A percentile compares a stretch with the other conserved stretches of the same genome.
These are phyloP conservation scores for Candida glucosophila DNA, from an alignment of 1,139 yeast species.

Conservation along the genomic window DNA sequence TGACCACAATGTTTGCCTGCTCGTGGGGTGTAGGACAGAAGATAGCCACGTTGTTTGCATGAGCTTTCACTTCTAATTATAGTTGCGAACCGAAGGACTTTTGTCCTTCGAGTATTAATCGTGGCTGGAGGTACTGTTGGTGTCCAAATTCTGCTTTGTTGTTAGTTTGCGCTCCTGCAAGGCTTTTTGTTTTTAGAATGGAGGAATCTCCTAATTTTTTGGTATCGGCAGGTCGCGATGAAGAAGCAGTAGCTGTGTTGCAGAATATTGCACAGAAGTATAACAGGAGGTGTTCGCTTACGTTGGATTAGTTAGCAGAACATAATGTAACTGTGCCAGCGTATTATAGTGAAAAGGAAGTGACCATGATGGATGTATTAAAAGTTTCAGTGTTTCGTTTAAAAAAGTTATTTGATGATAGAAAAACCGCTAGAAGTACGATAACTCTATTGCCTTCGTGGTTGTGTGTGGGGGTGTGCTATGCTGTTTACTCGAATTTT, in stretches of 20 bases:
- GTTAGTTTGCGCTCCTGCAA: slow-evolving; percentile 17
- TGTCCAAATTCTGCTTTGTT: slow-evolving; percentile 34
- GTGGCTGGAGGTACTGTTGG: slow-evolving; percentile 57
- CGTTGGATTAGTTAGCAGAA: slow-evolving; percentile 17
- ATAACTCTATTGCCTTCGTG: slow-evolving; percentile 35
- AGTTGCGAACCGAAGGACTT: slow-evolving; percentile 30
- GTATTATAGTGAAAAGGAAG: slow-evolving; percentile 7
- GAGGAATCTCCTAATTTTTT: slow-evolving; percentile 30
- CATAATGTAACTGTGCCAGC: slow-evolving; percentile 18
- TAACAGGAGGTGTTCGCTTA: slow-evolving; percentile 19
- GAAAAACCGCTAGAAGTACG: slow-evolving; percentile 9
- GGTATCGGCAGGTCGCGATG: slow-evolving; percentile 24
- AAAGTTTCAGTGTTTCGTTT: slow-evolving; percentile 15
- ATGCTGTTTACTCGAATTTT: slow-evolving; percentile 44
- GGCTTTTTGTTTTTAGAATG: slow-evolving; percentile 17
- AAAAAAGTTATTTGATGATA: slow-evolving; percentile 27
- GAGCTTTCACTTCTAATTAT: slow-evolving; percentile 46
- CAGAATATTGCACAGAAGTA: slow-evolving; percentile 20
- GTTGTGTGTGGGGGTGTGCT: slow-evolving; percentile 44
- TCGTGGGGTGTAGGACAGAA: slow-evolving; percentile 64
- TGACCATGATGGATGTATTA: slow-evolving; percentile 10
- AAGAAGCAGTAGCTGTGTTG: slow-evolving; percentile 22
- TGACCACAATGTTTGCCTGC: slow-evolving; percentile 47
- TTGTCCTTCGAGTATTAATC: slow-evolving; percentile 39
- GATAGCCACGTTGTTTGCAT: slow-evolving; percentile 43